Evolutionary conservation across 106 monocot species (phyloP), one percentile per base, ranked within the genome.

Genomic region (Allium cepa): DNA sequence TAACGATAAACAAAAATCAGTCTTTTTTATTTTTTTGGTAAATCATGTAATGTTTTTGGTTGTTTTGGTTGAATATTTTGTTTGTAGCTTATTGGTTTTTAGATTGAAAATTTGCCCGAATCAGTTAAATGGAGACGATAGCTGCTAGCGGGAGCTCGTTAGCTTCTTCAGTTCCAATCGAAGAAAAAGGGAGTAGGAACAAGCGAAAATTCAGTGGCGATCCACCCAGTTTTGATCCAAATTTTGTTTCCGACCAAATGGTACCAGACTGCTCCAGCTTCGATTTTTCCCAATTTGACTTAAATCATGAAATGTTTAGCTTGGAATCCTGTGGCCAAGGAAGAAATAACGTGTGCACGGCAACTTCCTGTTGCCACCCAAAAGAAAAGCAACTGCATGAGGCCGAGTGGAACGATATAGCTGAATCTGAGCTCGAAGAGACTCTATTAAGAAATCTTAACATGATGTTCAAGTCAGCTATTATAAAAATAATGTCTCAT

Each of bases 191-290:
- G 8, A 89, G 78, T 64, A 79, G 88, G 49, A 89, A 92, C 75
- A 97, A 97, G 77, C 57, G 96, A 47, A 97, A 97, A 63, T 92
- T 86, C 45, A 75, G 92, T 10, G 86, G 83, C 50, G 96, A 96
- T 62, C 81, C 85, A 16, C 49, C 64, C 17, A 52, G 68, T 1
- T 18, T 66, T 9, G 88, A 89, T 56, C 74, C 66, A n/a, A 68
- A 62, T 63, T 59, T 61, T 8, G 67, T 82, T 27, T 26, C 69
- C 45, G 53, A 63, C 45, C 68, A 64, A 18, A 47, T 67, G 4
- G 77, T 61, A 22, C n/a, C 51, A 11, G 80, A 84, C 8, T 84
- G 67, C 53, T 36, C 69, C 8, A 76, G 64, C 46, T 88, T 74
- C 50, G 84, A 81, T 7, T 74, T 84, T 8, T 64, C 78, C 56